Evolutionary conservation across 192 early-diverging fungal species (phyloP).

Genomic region (Tieghemiomyces parasiticus): DNA sequence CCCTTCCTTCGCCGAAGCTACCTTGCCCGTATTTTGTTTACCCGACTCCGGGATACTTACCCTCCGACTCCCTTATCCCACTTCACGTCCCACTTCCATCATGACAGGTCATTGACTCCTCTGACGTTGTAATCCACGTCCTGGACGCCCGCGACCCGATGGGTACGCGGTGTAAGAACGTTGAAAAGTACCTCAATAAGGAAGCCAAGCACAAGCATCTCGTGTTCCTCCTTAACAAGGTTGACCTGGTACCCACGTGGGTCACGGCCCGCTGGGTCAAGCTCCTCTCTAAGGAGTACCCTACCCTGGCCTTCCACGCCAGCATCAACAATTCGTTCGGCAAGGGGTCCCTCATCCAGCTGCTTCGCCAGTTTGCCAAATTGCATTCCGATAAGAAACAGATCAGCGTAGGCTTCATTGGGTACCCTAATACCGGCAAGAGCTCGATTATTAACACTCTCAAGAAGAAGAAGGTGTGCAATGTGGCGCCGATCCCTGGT

Average conservation of each 20-base stretch:
- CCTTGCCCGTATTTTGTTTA: no score
- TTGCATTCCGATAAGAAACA: slow-evolving; percentile 97
- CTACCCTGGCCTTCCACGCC: slow-evolving; percentile 97
- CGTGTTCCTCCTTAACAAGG: slow-evolving; percentile 95
- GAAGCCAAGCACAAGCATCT: slow-evolving; percentile 94
- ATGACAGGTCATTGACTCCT: slow-evolving; percentile 88
- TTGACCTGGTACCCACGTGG: slow-evolving; percentile 98
- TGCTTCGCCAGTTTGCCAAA: slow-evolving; percentile 90
- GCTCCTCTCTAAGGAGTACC: slow-evolving; percentile 74
- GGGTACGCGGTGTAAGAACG: slow-evolving; percentile 85
- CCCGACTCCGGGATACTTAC: no score
- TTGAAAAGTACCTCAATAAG: slow-evolving; percentile 82
- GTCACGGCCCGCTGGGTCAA: slow-evolving; percentile 94
- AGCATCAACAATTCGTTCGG: slow-evolving; percentile 98
- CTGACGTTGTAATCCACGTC: slow-evolving; percentile 90
- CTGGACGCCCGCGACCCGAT: slow-evolving; percentile 96
- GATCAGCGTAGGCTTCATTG: slow-evolving; percentile 96
- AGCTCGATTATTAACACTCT: slow-evolving; percentile 98
- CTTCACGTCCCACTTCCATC: no score
- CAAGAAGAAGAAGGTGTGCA: slow-evolving; percentile 92
- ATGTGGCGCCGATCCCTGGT: slow-evolving; percentile 92
- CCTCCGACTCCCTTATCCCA: no score
- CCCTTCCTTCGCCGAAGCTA: no score
- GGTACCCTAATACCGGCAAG: slow-evolving; percentile 97
- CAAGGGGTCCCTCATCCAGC: slow-evolving; percentile 91